These are phyloP conservation scores for Microstegium vimineum DNA, from an alignment of 176 grass and related monocot species.

Conservation along the genomic window DNA sequence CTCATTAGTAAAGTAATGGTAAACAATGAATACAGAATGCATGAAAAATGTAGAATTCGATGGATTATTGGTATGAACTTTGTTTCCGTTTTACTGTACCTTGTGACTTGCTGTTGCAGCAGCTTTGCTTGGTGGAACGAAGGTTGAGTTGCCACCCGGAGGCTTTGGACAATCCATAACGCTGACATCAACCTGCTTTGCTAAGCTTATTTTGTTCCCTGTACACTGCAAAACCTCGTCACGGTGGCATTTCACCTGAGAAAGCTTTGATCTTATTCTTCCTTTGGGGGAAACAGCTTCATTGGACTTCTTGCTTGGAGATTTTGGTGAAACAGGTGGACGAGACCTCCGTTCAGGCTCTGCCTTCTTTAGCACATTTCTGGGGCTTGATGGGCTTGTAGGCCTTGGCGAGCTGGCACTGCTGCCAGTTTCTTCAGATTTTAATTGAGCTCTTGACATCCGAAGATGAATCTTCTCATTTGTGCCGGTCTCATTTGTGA, in stretches of 20 bases:
- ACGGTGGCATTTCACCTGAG: conserved; percentile 34
- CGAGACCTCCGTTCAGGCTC: conserved; percentile 55
- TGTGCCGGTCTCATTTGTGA: conserved; percentile 20
- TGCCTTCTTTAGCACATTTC: conserved; percentile 47
- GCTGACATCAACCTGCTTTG: conserved; percentile 32
- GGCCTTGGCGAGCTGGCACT: conserved; percentile 45
- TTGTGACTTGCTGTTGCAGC: conserved; percentile 30
- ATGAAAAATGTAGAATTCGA: background rate
- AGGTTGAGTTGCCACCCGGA: conserved; percentile 22
- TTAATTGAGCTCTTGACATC: conserved; percentile 31
- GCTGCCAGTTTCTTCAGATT: conserved; percentile 29
- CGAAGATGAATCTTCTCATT: conserved; percentile 33
- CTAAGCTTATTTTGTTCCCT: conserved; percentile 31
- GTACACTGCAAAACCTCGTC: conserved; percentile 37
- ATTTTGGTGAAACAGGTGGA: conserved; percentile 53
- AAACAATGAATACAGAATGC: background rate
- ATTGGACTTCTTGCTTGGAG: conserved; percentile 36
- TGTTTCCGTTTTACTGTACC: conserved; percentile 32
- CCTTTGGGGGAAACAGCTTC: conserved; percentile 71
- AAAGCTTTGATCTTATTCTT: conserved; percentile 48
- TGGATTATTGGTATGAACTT: background rate
- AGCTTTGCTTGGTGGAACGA: conserved; percentile 33
- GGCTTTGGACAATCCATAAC: conserved; percentile 30
- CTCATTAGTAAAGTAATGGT: background rate
- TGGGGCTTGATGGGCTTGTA: conserved; percentile 55